phyloP scores from a whole-genome alignment of 176 grass and related monocot genomes.

The Aegilops sharonensis region DNA sequence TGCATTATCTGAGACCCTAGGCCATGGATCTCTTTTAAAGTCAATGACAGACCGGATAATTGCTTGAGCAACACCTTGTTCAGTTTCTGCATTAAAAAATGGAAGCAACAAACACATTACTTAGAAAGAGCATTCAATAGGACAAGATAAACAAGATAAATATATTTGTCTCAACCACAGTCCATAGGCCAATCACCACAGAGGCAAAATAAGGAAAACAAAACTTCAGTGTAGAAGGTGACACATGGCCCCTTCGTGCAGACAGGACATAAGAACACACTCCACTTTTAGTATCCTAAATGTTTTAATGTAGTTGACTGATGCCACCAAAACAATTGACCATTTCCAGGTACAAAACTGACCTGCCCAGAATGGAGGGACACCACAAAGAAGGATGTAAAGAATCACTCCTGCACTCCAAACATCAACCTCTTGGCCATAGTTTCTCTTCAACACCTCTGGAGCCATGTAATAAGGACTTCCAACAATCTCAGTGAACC shows the following conservation, averaged over 20 bases:
- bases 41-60: slow-evolving; percentile 82
- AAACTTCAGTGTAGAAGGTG: background rate
- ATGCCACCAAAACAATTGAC: background rate
- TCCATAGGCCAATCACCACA: background rate
- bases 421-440: slow-evolving; percentile 94
- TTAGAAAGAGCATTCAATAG: background rate
- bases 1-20: slow-evolving; percentile 84
- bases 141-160: background rate
- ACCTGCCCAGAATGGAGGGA: slow-evolving; percentile 99
- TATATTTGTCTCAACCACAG: background rate
- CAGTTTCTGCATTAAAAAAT: slow-evolving; percentile 68
- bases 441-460: slow-evolving; percentile 93
- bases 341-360: slow-evolving; percentile 37
- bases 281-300: background rate
- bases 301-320: background rate
- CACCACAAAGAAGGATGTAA: slow-evolving; percentile 92
- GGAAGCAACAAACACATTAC: slow-evolving; percentile 24
- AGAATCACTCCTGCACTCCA: slow-evolving; percentile 99
- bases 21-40: slow-evolving; percentile 93
- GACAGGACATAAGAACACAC: background rate
- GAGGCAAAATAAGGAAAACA: background rate
- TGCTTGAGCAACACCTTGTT: slow-evolving; percentile 93
- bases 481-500: slow-evolving; percentile 96
- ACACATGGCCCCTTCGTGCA: background rate
- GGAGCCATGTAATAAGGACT: slow-evolving; percentile 99